Evolutionary conservation across 2,329 filamentous ascomycete genomes (phyloP), one percentile per base, ranked within the genome.

Genomic region (Penicillium crustosum): DNA sequence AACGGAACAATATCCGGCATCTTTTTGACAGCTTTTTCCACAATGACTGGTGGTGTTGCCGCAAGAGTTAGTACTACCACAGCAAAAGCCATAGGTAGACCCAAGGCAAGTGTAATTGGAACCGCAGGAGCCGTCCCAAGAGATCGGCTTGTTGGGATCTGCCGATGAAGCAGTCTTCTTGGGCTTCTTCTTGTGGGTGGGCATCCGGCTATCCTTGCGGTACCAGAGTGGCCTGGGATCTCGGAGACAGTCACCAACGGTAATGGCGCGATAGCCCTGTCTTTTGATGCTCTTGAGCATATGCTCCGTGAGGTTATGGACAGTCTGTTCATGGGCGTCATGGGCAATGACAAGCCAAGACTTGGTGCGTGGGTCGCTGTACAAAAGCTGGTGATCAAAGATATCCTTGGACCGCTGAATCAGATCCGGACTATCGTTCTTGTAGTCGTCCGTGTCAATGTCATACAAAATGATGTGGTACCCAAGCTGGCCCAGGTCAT

Each of bases 401-500:
- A 73, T 71, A 29, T 76, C 74, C 51, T 78, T 78, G 9, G 75
- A 77, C 9, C 57, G 57, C 33, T 78, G 74, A 35, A 78, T 77
- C 17, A 66, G 55, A 7, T 67, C 60, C 0, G 75, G 75, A 25
- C 66, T 68, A 49, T 75, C 74, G 38, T 77, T 73, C 49, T 72
- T 72, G 61, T 75, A 81, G 62, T 82, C 80, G 23, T 74, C 69
- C 5, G 79, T 81, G 64, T 82, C 80, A 23, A 81, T 71, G 54
- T 81, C 75, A 45, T 77, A 78, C 35, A 75, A 65, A 51, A 79
- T 73, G 48, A 82, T 73, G 64, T 83, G 80, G 60, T 83, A 83
- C 0, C 80, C 80, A 33, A 82, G 68, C 4, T 70, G 65, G 19
- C 69, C 73, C 68, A 83, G 70, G 47, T 79, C 78, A 25, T 68